phyloP scores from a whole-genome alignment of 2,329 filamentous ascomycete genomes.

The Akanthomyces muscarius region DNA sequence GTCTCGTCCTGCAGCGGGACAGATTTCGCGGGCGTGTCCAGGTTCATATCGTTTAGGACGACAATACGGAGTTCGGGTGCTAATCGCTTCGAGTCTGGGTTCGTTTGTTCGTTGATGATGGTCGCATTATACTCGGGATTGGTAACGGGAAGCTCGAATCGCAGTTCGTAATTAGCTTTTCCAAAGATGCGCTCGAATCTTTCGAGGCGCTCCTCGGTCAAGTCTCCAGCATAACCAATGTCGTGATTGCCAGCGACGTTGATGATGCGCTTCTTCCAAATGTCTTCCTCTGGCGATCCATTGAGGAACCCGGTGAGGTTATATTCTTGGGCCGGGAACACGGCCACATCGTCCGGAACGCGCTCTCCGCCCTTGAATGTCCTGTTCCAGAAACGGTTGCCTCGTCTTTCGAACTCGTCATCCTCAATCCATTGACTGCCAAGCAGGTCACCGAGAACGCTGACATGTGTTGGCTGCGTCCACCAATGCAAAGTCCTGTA shows the following conservation, averaged over 20 bases:
- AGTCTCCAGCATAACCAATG: slow-evolving; percentile 90
- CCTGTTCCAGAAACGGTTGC: slow-evolving; percentile 71
- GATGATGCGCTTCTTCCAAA: slow-evolving; percentile 75
- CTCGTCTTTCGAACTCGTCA: slow-evolving; percentile 73
- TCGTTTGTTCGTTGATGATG: slow-evolving; percentile 38
- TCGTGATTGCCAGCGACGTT: slow-evolving; percentile 95
- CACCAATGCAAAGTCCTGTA: slow-evolving; percentile 83
- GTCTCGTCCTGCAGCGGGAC: slow-evolving; percentile 67
- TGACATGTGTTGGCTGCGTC: slow-evolving; percentile 78
- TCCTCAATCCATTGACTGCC: slow-evolving; percentile 94
- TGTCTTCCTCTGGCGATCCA: slow-evolving; percentile 38
- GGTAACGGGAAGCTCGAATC: slow-evolving; percentile 57
- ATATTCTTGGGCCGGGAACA: slow-evolving; percentile 46
- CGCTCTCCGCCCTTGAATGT: slow-evolving; percentile 68
- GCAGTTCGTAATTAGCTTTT: slow-evolving; percentile 83
- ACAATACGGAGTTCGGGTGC: slow-evolving; percentile 73
- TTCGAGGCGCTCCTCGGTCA: slow-evolving; percentile 68
- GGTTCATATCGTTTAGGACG: slow-evolving; percentile 87
- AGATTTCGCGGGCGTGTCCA: slow-evolving; percentile 76
- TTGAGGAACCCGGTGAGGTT: slow-evolving; percentile 48
- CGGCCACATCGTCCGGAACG: slow-evolving; percentile 54
- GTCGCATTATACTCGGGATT: slow-evolving; percentile 37
- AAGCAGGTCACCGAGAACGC: slow-evolving; percentile 84
- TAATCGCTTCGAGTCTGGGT: slow-evolving; percentile 45
- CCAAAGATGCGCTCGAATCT: slow-evolving; percentile 86